phyloP scores from a whole-genome alignment of 352 stramenopile species.

The Phytophthora podocarpi region DNA sequence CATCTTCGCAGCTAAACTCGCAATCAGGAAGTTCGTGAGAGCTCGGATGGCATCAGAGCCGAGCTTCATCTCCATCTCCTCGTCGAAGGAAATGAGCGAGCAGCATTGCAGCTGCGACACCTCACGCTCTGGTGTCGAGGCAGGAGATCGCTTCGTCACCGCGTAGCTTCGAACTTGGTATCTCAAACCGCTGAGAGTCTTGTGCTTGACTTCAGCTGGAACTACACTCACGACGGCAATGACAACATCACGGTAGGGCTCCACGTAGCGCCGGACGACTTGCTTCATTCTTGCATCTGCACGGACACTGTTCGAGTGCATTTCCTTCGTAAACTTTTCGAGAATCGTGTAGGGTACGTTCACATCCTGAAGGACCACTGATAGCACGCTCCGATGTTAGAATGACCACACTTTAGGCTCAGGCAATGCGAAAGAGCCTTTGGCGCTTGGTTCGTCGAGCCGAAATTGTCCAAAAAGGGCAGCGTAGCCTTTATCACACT shows the following conservation, averaged over 20 bases:
- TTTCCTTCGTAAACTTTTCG: constrained; percentile 40
- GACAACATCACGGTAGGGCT: constrained; percentile 36
- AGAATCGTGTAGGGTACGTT: constrained; percentile 36
- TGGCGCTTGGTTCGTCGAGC: too few relatives aligned
- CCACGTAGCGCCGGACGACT: constrained; percentile 34
- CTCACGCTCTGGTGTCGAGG: constrained; percentile 23
- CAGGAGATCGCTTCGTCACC: constrained; percentile 22
- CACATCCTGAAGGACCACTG: too few relatives aligned
- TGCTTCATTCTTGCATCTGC: constrained; percentile 37
- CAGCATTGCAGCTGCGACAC: constrained; percentile 31
- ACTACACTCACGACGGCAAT: constrained; percentile 36
- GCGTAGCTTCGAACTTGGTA: constrained; percentile 30
- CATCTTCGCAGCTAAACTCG: constrained; percentile 28
- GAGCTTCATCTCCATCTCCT: constrained; percentile 13
- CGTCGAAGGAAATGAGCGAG: constrained; percentile 29
- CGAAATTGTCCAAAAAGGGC: too few relatives aligned
- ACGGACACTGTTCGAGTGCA: constrained; percentile 24
- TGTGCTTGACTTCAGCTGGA: constrained; percentile 34
- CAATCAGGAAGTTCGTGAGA: constrained; percentile 29
- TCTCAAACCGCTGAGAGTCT: constrained; percentile 19
- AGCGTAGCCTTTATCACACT: too few relatives aligned
- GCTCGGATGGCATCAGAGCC: constrained; percentile 15
- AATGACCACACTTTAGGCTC: too few relatives aligned
- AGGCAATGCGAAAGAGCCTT: too few relatives aligned
- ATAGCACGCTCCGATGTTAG: too few relatives aligned